phyloP scores from a whole-genome alignment of 208 protist species.

The Crithidia fasciculata region DNA sequence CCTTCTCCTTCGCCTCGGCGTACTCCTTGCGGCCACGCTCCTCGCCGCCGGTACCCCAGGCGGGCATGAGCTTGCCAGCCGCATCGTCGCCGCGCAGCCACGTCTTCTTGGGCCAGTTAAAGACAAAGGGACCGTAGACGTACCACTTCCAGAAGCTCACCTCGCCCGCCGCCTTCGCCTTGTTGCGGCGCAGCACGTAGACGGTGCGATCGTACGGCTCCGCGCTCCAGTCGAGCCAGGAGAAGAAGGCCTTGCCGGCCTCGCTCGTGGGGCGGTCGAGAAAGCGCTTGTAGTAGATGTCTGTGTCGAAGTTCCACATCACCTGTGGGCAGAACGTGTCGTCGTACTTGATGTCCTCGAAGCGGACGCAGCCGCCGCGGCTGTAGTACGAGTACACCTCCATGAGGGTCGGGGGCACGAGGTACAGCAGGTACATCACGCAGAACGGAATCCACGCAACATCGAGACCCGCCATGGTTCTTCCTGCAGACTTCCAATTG shows the following conservation, averaged over 20 bases:
- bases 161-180: constrained; percentile 69
- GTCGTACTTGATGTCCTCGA: constrained; percentile 88
- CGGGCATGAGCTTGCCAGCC: constrained; percentile 66
- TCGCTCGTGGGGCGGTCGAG: constrained; percentile 86
- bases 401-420: constrained; percentile 91
- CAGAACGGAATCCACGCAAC: constrained; percentile 84
- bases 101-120: constrained; percentile 91
- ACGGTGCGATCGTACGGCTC: constrained; percentile 87
- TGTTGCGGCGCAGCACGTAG: constrained; percentile 81
- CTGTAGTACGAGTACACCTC: constrained; percentile 92
- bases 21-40: constrained; percentile 80
- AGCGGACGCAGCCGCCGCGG: constrained; percentile 81
- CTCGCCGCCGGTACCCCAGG: constrained; percentile 87
- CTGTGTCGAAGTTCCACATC: constrained; percentile 70
- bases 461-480: constrained; percentile 75
- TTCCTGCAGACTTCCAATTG: not conserved
- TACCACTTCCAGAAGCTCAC: constrained; percentile 77
- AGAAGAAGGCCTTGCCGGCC: constrained; percentile 85
- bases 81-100: constrained; percentile 91
- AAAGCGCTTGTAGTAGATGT: constrained; percentile 90
- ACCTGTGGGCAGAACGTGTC: constrained; percentile 76
- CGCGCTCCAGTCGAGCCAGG: constrained; percentile 89
- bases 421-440: constrained; percentile 89
- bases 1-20: constrained; percentile 76
- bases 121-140: constrained; percentile 89